Evolutionary conservation across 2,329 filamentous ascomycete species (phyloP), one percentile per base, ranked within the genome.

Genomic region (Xylogone sp.): DNA sequence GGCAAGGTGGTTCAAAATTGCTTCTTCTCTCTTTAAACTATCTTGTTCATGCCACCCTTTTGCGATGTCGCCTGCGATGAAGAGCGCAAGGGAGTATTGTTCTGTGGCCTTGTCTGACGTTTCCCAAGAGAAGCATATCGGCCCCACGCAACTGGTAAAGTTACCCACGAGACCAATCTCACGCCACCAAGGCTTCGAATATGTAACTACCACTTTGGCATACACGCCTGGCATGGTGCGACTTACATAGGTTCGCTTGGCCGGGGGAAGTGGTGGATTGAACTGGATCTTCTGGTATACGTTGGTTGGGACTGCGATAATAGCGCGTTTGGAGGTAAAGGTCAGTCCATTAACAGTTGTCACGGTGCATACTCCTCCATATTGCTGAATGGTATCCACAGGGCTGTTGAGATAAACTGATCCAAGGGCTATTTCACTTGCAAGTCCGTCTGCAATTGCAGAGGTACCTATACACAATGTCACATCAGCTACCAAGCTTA

Each of bases 301-400:
- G 0, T 78, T 72, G 2, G 69, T 73, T 0, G 79, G 75, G 0
- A 81, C 63, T 0, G 78, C 72, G 1, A 73, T 59, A 46, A 83
- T 75, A 16, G 78, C 71, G 31, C 73, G 75, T 13, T 68, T 67
- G 27, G 8, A 31, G 27, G 27, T 8, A 13, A 31, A 31, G 7
- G 7, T 7, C 27, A 8, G 7, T 13, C 27, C 27, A 31, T 31
- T 31, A 31, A 13, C 13, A 8, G 27, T 31, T 8, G 27, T 31
- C 27, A 31, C 27, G 8, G 13, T 8, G 27, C 7, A 31, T 8
- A 8, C 13, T 8, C 27, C 8, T 8, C 13, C 13, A 13, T 31
- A 31, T 31, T 31, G 27, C 27, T 31, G 7, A 13, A 31, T 31
- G 13, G 7, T 31, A 13, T 31, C 27, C 7, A 31, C 27, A 31